phyloP scores from a whole-genome alignment of 768 basidiomycete genomes.

The Udeniomyces megalosporus region DNA sequence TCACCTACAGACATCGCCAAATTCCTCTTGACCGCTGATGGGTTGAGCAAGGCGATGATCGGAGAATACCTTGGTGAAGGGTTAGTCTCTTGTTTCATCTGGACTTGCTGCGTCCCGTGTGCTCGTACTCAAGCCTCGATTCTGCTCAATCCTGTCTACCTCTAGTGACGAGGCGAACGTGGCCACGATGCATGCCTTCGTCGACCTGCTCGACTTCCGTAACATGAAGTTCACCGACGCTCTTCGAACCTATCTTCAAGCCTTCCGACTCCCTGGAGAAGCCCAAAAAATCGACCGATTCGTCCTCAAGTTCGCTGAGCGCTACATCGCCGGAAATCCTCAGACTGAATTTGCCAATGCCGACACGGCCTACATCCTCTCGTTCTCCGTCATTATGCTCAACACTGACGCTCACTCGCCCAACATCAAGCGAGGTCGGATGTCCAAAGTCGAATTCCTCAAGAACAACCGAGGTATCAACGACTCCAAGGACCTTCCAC shows the following conservation, averaged over 20 bases:
- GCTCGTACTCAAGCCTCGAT: background rate
- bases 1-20: conserved; percentile 61
- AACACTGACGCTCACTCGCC: conserved; percentile 97
- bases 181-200: conserved; percentile 92
- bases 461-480: conserved; percentile 97
- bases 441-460: conserved; percentile 80
- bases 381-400: conserved; percentile 86
- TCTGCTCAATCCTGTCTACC: background rate
- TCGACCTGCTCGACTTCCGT: conserved; percentile 77
- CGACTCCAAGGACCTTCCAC: conserved; percentile 70
- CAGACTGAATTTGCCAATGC: conserved; percentile 83
- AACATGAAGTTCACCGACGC: conserved; percentile 74
- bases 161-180: conserved; percentile 72
- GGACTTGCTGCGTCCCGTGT: background rate
- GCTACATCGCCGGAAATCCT: conserved; percentile 77
- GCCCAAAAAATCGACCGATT: conserved; percentile 96
- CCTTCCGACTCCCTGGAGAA: conserved; percentile 93
- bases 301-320: conserved; percentile 97
- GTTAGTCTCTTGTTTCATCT: conserved; percentile 37
- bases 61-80: conserved; percentile 97
- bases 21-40: conserved; percentile 77
- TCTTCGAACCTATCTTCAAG: conserved; percentile 72
- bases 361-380: conserved; percentile 84
- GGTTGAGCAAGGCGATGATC: conserved; percentile 85
- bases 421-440: conserved; percentile 70